Base-by-base conservation (phyloP, 495 filamentous ascomycete species). In the Viridothelium virens region DNA sequence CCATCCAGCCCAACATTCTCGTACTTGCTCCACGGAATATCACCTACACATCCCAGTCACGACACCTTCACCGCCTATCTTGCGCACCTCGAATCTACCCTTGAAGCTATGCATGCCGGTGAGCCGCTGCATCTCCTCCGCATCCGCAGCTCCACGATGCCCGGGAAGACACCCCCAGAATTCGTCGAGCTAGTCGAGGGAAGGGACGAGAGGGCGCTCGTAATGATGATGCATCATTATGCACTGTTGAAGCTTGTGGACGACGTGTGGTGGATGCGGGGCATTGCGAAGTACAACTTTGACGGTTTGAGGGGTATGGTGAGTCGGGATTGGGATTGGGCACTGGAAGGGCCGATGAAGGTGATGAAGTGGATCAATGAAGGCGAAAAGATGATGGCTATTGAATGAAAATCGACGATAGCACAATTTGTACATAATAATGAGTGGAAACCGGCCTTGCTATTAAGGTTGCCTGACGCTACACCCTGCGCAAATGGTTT, bases 201-300 rank as follows among this genome's bases (percentile, higher is more conserved):
- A 36, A 3, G 18, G 14, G 53, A 59, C 14, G 14, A 59, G 31
- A 11, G 53, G 14, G 53, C 53, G 9, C 14, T 59, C 6, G 53
- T 59, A 2, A 59, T 59, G 53, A 59, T 59, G 53, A 59, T 59
- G 53, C 53, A 59, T 18, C 53, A 59, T 36, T 59, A 59, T 14
- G 53, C 53, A 31, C 18, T 59, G 31, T 18, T 59, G 11, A 59
- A 59, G 53, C 53, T 59, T 36, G 53, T 59, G 5, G 53, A 59
- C 18, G 53, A 59, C 31, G 53, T 36, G 7, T 59, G 53, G 53
- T 59, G 53, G 53, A 36, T 59, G 7, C 18, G 36, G 14, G 53
- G 53, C 7, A 59, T 31, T 33, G 11, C 53, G 18, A 31, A 59
- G 14, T 59, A 59, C 31, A 59, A 59, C 31, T 59, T 59, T 36